Evolutionary conservation across 179 eudicot genomes (phyloP).

Genomic region (Silene coronaria): DNA sequence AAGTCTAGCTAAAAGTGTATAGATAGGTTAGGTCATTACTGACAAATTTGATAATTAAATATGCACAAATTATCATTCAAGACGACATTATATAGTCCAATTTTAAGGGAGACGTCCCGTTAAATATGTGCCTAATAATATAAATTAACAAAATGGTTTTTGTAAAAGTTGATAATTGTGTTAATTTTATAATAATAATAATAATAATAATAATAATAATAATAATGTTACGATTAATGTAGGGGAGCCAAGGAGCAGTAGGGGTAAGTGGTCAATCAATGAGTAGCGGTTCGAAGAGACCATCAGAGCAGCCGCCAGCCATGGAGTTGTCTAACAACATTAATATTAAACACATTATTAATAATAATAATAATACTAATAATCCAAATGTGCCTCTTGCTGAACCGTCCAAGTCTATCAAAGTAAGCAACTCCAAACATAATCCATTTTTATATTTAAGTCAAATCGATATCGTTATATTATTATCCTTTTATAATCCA

Average conservation of each 20-base stretch:
- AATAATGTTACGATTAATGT: neutral
- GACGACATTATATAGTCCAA: too few relatives aligned
- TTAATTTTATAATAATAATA: neutral
- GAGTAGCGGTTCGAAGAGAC: constrained; percentile 44
- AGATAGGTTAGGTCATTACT: neutral
- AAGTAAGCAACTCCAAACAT: constrained; percentile 34
- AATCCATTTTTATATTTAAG: neutral
- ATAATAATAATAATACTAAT: constrained; percentile 14
- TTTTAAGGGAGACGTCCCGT: too few relatives aligned
- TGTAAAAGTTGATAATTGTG: too few relatives aligned
- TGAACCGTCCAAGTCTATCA: constrained; percentile 60
- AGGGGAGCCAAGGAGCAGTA: neutral
- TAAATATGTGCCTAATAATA: too few relatives aligned
- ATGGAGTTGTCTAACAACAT: constrained; percentile 51
- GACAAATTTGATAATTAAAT: too few relatives aligned
- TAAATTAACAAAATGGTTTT: too few relatives aligned
- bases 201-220: neutral
- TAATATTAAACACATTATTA: constrained; percentile 13
- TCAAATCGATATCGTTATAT: neutral
- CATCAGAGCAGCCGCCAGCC: constrained; percentile 48
- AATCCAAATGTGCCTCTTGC: constrained; percentile 21
- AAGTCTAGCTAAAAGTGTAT: neutral
- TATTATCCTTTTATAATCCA: neutral
- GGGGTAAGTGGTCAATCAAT: constrained; percentile 26
- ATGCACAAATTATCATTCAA: too few relatives aligned